Evolutionary conservation across 2,329 filamentous ascomycete species (phyloP).

Genomic region (Blastomyces emzantsi): DNA sequence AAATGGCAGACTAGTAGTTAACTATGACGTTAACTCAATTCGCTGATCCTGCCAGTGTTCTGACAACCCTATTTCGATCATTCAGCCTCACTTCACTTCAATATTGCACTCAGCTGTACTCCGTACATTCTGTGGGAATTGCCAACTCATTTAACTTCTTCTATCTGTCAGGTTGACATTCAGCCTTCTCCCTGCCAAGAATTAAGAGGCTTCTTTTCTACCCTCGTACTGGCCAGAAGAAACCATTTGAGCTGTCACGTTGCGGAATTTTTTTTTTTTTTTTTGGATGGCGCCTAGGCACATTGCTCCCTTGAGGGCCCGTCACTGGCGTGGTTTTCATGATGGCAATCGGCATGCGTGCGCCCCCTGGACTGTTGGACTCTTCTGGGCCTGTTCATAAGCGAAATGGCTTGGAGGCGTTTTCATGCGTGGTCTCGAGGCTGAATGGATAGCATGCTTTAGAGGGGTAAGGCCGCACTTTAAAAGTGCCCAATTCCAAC

Average conservation of each 20-base stretch:
- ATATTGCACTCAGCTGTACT: background rate
- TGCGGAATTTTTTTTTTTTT: background rate
- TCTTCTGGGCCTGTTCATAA: background rate
- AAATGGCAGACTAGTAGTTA: background rate
- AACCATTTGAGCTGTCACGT: background rate
- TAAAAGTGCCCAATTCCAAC: background rate
- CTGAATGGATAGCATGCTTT: background rate
- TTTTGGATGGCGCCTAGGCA: background rate
- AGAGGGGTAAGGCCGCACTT: background rate
- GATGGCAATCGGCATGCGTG: background rate
- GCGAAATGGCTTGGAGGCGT: slow-evolving; percentile 1
- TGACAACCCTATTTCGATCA: background rate
- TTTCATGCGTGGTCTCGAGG: background rate
- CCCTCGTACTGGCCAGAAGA: background rate
- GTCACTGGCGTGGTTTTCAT: background rate
- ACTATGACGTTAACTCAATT: background rate
- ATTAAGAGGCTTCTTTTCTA: background rate
- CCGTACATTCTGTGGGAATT: background rate
- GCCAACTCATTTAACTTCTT: background rate
- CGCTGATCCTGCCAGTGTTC: background rate
- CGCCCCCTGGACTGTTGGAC: background rate
- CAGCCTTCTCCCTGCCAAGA: background rate
- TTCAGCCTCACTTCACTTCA: background rate
- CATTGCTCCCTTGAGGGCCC: background rate
- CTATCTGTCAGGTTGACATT: background rate